phyloP scores from a whole-genome alignment of 768 basidiomycete genomes.

The Suillus hirtellus region DNA sequence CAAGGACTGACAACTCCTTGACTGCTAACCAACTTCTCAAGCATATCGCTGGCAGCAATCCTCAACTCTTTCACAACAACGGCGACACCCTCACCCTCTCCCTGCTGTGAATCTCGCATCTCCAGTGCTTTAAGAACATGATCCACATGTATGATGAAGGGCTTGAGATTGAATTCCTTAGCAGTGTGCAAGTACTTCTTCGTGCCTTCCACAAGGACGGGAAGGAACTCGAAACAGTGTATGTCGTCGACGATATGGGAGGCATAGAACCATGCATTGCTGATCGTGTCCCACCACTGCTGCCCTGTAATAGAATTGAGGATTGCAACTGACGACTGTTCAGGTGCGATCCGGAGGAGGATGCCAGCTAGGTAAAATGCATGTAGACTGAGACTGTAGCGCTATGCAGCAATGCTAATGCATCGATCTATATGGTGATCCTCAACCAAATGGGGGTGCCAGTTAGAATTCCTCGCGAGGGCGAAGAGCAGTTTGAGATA shows the following conservation, averaged over 20 bases:
- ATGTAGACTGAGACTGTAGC: background rate
- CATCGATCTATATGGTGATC: background rate
- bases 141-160: background rate
- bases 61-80: background rate
- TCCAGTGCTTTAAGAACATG: rapidly evolving
- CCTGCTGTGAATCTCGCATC: background rate
- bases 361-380: background rate
- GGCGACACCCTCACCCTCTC: background rate
- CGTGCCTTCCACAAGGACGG: background rate
- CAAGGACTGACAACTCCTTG: background rate
- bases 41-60: background rate
- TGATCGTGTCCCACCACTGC: background rate
- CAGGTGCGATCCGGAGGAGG: background rate
- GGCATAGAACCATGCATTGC: rapidly evolving
- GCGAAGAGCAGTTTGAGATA: background rate
- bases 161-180: background rate
- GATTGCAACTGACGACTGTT: background rate
- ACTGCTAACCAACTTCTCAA: background rate
- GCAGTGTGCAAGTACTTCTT: background rate
- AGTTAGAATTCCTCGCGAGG: background rate
- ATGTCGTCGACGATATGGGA: rapidly evolving
- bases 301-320: background rate
- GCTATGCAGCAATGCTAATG: background rate
- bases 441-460: background rate
- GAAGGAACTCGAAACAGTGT: background rate